A percentile compares a stretch with the other conserved stretches of the same genome.
These are phyloP conservation scores for Coprinopsis marcescibilis DNA, from an alignment of 768 basidiomycete genomes.

Conservation along the genomic window DNA sequence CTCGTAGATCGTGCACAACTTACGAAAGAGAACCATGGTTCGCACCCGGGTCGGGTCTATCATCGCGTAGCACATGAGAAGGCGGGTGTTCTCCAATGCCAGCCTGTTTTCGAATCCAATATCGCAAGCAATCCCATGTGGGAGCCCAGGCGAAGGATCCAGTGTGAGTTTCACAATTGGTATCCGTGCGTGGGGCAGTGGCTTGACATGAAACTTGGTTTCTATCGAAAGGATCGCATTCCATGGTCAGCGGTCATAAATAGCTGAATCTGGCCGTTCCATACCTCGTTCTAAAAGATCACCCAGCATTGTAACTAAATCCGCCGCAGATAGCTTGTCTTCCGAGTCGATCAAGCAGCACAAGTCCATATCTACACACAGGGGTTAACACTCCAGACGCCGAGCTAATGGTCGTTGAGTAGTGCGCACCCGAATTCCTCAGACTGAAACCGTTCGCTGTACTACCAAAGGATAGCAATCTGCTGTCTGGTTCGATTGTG, in stretches of 20 bases:
- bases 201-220: slow-evolving; percentile 95
- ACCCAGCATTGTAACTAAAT: slow-evolving; percentile 92
- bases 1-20: slow-evolving; percentile 33
- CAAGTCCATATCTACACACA: slow-evolving; percentile 85
- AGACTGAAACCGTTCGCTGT: slow-evolving; percentile 97
- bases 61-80: slow-evolving; percentile 96
- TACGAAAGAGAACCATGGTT: slow-evolving; percentile 93
- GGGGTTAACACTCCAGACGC: slow-evolving; percentile 3
- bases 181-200: slow-evolving; percentile 93
- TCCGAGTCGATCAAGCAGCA: slow-evolving; percentile 93
- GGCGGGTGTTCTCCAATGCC: slow-evolving; percentile 92
- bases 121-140: slow-evolving; percentile 91
- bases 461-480: slow-evolving; percentile 90
- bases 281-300: slow-evolving; percentile 89
- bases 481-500: slow-evolving; percentile 88
- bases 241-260: background rate
- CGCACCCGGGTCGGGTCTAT: slow-evolving; percentile 91
- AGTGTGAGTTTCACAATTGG: slow-evolving; percentile 97
- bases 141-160: slow-evolving; percentile 75
- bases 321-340: slow-evolving; percentile 71
- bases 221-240: slow-evolving; percentile 39
- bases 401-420: background rate
- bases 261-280: slow-evolving; percentile 20
- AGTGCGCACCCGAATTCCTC: slow-evolving; percentile 76
- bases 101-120: slow-evolving; percentile 98